Evolutionary conservation across 2,329 filamentous ascomycete genomes (phyloP).

Genomic region (Talaromyces sp.): DNA sequence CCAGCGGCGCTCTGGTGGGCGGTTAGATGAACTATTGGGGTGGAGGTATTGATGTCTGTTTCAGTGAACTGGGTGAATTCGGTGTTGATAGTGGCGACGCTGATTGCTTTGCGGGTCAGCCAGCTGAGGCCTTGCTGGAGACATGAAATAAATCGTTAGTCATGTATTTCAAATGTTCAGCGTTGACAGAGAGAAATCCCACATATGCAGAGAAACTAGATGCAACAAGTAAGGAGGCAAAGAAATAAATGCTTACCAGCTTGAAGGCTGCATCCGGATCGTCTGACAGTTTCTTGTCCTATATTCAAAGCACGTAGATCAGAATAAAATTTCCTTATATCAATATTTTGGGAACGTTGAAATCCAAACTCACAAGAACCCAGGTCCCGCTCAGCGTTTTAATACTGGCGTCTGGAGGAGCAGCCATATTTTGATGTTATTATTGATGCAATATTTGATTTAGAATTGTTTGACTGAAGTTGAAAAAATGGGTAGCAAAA

Average conservation of each 20-base stretch:
- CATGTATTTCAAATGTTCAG: background rate
- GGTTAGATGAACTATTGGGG: background rate
- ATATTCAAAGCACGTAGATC: background rate
- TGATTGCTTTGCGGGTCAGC: background rate
- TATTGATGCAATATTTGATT: background rate
- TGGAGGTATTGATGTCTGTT: background rate
- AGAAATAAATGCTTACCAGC: background rate
- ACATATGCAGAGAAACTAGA: too few relatives aligned
- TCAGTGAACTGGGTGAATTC: background rate
- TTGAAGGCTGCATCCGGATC: background rate
- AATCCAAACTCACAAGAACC: background rate
- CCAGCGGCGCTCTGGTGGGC: background rate
- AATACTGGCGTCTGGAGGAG: background rate
- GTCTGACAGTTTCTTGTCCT: background rate
- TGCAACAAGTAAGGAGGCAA: background rate
- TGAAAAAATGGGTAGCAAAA: background rate
- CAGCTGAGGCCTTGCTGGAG: background rate
- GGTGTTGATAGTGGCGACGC: background rate
- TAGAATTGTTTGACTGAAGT: background rate
- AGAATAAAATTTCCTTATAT: background rate
- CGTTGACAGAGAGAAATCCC: background rate
- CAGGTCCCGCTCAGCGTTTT: background rate
- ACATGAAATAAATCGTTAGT: background rate
- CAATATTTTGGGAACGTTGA: background rate
- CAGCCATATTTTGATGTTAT: background rate